Evolutionary conservation across 2,329 filamentous ascomycete species (phyloP).

Genomic region (Arthrinium puccinioides): DNA sequence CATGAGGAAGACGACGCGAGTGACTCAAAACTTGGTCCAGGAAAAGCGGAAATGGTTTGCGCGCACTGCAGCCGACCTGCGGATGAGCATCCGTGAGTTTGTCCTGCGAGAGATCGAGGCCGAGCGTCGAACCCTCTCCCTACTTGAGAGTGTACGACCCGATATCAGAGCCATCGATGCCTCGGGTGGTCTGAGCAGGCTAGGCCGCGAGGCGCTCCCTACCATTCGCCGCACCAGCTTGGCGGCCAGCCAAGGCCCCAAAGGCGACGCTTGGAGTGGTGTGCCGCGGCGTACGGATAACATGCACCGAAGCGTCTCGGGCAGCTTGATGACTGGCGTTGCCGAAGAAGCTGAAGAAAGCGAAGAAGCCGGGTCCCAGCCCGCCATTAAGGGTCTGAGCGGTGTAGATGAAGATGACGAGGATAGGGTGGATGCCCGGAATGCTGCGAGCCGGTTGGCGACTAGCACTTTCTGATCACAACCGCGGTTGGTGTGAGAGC

Average conservation of each 20-base stretch:
- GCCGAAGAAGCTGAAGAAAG: slow-evolving; percentile 54
- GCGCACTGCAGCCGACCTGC: slow-evolving; percentile 76
- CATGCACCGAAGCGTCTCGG: slow-evolving; percentile 69
- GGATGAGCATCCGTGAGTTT: slow-evolving; percentile 81
- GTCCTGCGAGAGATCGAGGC: slow-evolving; percentile 92
- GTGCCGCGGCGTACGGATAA: slow-evolving; percentile 77
- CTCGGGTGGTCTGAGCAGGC: slow-evolving; percentile 79
- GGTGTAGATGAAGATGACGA: slow-evolving; percentile 79
- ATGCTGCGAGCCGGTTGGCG: slow-evolving; percentile 87
- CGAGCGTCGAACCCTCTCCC: slow-evolving; percentile 82
- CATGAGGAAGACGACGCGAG: slow-evolving; percentile 76
- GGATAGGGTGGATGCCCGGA: slow-evolving; percentile 89
- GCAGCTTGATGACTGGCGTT: slow-evolving; percentile 59
- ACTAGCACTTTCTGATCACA: slow-evolving; percentile 78
- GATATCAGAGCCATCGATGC: slow-evolving; percentile 91
- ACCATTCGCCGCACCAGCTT: slow-evolving; percentile 65
- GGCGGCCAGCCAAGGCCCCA: slow-evolving; percentile 85
- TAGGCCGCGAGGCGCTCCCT: slow-evolving; percentile 85
- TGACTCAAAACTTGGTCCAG: slow-evolving; percentile 80
- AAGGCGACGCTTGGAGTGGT: slow-evolving; percentile 97
- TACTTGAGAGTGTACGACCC: slow-evolving; percentile 86
- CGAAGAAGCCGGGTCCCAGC: slow-evolving; percentile 31
- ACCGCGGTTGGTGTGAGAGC: too few relatives aligned
- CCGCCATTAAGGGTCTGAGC: slow-evolving; percentile 39
- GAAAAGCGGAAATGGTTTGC: slow-evolving; percentile 90